A percentile compares a stretch with the other conserved stretches of the same genome.
Evolutionary conservation across 176 grass and related monocot species (phyloP).

Genomic region (Carex kokanica): DNA sequence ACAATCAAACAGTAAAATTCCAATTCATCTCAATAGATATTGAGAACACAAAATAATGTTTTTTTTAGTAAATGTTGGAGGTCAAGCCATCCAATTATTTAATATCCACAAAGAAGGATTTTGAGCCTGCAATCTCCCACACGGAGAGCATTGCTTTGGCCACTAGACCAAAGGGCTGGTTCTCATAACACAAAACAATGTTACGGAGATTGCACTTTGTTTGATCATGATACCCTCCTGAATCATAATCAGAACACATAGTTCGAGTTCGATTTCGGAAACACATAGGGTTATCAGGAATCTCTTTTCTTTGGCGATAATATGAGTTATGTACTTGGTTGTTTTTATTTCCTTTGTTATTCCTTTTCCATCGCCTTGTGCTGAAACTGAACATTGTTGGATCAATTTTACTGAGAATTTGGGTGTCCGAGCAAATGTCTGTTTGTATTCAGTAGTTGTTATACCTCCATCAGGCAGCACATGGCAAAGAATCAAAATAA

Average conservation of each 20-base stretch:
- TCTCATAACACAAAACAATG: background rate
- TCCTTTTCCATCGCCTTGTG: background rate
- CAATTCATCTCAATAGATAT: background rate
- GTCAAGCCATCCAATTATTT: too few species aligned
- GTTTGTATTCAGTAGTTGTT: background rate
- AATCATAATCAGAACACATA: background rate
- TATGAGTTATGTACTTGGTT: too few species aligned
- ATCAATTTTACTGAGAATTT: background rate
- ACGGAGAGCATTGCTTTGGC: too few species aligned
- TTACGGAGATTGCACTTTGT: background rate
- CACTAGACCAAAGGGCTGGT: too few species aligned
- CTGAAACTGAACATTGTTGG: background rate
- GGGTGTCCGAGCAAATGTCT: background rate
- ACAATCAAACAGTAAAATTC: background rate
- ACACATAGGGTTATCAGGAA: too few species aligned
- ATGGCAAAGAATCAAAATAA: background rate
- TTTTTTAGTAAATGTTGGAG: too few species aligned
- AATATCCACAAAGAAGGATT: too few species aligned
- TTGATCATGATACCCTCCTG: background rate
- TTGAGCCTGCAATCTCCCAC: too few species aligned
- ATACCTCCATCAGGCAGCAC: background rate
- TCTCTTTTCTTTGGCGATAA: too few species aligned
- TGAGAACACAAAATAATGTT: background rate
- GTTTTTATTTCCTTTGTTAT: background rate
- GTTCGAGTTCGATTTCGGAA: too few species aligned